These are phyloP conservation scores for Acer negundo DNA, from an alignment of 345 rosid genomes.

Conservation along the genomic window DNA sequence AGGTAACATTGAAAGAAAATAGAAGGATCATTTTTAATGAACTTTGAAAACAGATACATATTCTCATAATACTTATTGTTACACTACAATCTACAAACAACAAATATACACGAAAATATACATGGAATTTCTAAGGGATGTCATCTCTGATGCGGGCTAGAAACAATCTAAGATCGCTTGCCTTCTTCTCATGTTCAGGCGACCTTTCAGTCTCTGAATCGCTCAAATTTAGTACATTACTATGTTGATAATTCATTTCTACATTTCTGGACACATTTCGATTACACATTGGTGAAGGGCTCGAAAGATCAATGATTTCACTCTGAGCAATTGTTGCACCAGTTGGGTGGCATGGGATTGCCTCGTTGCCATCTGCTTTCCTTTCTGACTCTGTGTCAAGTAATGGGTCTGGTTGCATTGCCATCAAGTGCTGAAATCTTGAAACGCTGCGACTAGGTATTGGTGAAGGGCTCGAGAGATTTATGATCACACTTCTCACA, in stretches of 20 bases:
- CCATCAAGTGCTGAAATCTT: background rate
- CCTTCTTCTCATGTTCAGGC: conserved; percentile 62
- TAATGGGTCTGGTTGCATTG: background rate
- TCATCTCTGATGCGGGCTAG: conserved; percentile 56
- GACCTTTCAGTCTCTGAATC: conserved; percentile 71
- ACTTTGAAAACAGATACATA: background rate
- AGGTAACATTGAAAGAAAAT: background rate
- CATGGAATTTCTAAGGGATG: conserved; percentile 20
- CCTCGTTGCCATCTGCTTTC: conserved; percentile 12
- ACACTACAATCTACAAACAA: background rate
- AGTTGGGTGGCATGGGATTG: conserved; percentile 11
- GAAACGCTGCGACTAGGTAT: background rate
- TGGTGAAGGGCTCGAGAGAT: background rate
- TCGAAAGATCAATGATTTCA: conserved; percentile 72
- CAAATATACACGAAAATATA: background rate
- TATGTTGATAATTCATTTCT: conserved; percentile 27
- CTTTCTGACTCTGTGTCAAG: conserved; percentile 30
- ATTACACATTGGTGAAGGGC: conserved; percentile 56
- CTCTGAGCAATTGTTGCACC: conserved; percentile 19
- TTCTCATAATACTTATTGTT: background rate
- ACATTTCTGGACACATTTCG: conserved; percentile 29
- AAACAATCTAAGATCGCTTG: conserved; percentile 64
- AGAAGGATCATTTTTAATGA: background rate
- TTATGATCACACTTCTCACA: background rate
- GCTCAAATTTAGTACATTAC: conserved; percentile 57